A percentile compares a stretch with the other conserved stretches of the same genome.
Conservation (phyloP, 176 grass and related monocot species). For the Zizania latifolia region DNA sequence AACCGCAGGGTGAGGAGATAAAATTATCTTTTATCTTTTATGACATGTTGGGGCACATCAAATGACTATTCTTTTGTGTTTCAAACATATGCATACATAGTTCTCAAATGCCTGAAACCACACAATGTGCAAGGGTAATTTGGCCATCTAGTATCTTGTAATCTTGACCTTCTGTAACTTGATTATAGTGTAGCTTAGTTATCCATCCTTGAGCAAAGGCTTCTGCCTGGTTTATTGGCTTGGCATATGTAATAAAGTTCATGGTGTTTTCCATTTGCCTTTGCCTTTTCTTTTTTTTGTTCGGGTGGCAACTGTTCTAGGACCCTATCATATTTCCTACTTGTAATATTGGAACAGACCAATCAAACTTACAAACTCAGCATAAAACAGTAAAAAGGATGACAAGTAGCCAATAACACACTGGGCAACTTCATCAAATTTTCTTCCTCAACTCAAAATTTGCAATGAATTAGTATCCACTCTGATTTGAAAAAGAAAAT, state of each 20-base stretch:
- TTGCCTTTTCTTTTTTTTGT: too few relatives aligned
- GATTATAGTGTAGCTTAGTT: not conserved
- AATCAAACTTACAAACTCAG: too few relatives aligned
- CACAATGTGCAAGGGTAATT: not conserved
- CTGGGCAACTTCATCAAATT: not conserved
- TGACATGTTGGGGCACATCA: not conserved
- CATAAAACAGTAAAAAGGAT: too few relatives aligned
- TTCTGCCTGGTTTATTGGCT: not conserved
- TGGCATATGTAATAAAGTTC: not conserved
- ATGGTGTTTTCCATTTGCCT: too few relatives aligned
- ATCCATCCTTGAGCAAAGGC: not conserved
- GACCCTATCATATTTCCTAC: too few relatives aligned
- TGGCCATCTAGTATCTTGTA: not conserved
- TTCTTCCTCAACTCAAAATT: not conserved
- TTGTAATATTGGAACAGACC: too few relatives aligned
- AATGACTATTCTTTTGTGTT: not conserved
- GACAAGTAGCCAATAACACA: too few relatives aligned
- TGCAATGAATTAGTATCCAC: not conserved
- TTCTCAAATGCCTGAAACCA: not conserved
- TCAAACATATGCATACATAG: not conserved
- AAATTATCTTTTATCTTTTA: not conserved
- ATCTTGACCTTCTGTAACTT: not conserved
- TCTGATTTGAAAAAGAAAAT: not conserved
- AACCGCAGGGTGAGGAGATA: slow-evolving; percentile 72
- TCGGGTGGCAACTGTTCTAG: too few relatives aligned